These are phyloP conservation scores for Oryza meridionalis DNA, from an alignment of 176 grass and related monocot genomes.

Conservation along the genomic window DNA sequence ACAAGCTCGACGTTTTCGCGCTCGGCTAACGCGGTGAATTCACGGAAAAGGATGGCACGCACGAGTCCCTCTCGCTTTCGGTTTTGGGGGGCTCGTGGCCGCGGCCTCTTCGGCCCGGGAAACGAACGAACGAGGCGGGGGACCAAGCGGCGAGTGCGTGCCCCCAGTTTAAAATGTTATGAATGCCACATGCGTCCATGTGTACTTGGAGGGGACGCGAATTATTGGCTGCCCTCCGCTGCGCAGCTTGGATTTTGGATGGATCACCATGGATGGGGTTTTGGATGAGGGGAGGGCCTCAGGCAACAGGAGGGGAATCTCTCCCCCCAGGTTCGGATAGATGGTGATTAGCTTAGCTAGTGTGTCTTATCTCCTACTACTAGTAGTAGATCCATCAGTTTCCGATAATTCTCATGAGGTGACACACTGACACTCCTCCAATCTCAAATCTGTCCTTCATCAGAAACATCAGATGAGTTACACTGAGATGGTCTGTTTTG, in stretches of 20 bases:
- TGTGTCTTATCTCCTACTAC: not conserved
- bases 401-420: not conserved
- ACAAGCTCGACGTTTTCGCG: not conserved
- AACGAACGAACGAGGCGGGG: not conserved
- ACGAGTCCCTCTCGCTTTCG: not conserved
- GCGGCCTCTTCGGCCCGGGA: not conserved
- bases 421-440: not conserved
- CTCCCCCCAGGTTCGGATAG: not conserved
- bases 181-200: conserved; percentile 55
- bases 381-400: not conserved
- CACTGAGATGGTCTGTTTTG: not conserved
- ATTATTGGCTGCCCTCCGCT: conserved; percentile 45
- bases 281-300: conserved; percentile 29
- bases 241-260: conserved; percentile 4
- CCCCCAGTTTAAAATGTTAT: conserved; percentile 48
- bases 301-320: not conserved
- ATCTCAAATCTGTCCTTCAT: not conserved
- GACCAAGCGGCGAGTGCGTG: conserved; percentile 13
- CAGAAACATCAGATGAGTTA: not conserved
- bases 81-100: not conserved
- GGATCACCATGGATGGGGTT: conserved; percentile 33
- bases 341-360: not conserved
- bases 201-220: conserved; percentile 41
- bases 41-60: not conserved
- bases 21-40: not conserved